Base-by-base conservation (phyloP, 1,284 basidiomycete species). In the Ustilago loliicola region DNA sequence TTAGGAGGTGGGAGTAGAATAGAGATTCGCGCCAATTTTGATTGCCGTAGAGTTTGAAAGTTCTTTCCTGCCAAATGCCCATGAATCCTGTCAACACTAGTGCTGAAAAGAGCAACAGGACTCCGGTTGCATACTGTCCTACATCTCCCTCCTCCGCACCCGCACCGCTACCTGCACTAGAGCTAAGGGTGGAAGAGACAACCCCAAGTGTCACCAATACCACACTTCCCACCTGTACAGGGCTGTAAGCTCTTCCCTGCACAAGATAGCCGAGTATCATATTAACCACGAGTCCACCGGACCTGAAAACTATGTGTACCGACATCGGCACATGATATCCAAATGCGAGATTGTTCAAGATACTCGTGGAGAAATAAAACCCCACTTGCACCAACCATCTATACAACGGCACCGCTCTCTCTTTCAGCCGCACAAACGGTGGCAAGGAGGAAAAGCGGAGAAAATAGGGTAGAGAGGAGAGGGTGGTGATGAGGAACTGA, bases 251-350 rank as follows among this genome's bases (percentile, higher is more conserved):
- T 34, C 89, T 88, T 1, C 88, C 23, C 34, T 79, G 88, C 17
- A 93, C 74, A 1, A 91, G 56, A 89, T 90, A 92, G 0, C 93
- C 94, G 65, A 94, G 88, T 10, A 92, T 48, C 90, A 95, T 91
- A 80, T 92, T 93, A 53, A 94, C 87, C n/a, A 93, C 89, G 81
- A 94, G 87, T n/a, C 95, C 95, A 1, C 93, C 95, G 79, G 93
- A 94, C 40, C 95, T 89, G 84, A 97, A 98, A 66, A 98, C 93
- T 85, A 98, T 97, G 86, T 98, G 95, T 1, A 98, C 92, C 0
- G 93, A 88, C 91, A 97, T 94, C 17, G 95, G 95, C 66, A 97
- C 93, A 67, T 90, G 87, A 59, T 73, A 95, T 3, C 91, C 93
- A 85, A 98, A 97, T 0, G 94, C 95, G 27, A 90, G 91, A 87